Percentiles rank a stretch among this genome's conserved stretches.
Evolutionary conservation across 139 green algal species (phyloP).

Genomic region (Edaphochlamys debaryana): DNA sequence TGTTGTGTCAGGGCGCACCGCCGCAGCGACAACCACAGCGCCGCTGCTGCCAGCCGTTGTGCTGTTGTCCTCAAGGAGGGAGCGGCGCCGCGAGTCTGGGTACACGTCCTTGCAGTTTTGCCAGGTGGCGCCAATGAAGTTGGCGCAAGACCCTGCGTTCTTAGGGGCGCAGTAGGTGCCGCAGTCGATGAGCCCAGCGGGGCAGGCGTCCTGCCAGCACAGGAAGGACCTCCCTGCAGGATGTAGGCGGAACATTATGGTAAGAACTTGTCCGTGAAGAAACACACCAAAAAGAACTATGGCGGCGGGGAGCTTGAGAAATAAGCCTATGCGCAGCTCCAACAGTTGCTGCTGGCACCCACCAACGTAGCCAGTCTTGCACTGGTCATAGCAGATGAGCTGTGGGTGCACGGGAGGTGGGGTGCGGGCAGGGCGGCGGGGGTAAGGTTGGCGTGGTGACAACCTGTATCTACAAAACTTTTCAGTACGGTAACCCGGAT

Average conservation of each 20-base stretch:
- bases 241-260: not conserved
- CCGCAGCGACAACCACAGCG: not conserved
- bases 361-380: not conserved
- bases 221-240: not conserved
- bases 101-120: not conserved
- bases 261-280: not conserved
- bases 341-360: not conserved
- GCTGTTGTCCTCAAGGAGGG: not conserved
- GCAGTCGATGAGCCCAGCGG: not conserved
- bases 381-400: not conserved
- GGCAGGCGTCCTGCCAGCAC: constrained; percentile 1
- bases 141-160: not conserved
- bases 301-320: no score
- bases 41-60: not conserved
- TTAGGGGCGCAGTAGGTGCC: not conserved
- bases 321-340: no score
- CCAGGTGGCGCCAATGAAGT: not conserved
- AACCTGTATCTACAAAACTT: no score
- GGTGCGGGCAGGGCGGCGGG: no score
- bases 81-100: not conserved
- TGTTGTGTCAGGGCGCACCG: not conserved
- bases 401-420: no score
- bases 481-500: no score
- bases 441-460: no score
- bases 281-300: no score